Base-by-base conservation (phyloP, 2,329 filamentous ascomycete genomes). In the Alternaria triticimaculans region DNA sequence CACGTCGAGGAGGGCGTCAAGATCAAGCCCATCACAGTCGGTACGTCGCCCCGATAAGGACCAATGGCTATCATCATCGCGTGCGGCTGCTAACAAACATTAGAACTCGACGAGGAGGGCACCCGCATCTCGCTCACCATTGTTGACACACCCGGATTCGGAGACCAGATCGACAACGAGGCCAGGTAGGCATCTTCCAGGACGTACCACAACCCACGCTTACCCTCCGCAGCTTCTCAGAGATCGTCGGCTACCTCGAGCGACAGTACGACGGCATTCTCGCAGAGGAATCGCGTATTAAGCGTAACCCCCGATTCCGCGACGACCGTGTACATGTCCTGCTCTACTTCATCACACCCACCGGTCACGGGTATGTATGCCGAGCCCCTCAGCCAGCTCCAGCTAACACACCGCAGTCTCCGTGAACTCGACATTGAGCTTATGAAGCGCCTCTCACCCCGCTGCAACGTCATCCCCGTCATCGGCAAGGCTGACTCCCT, bases 221-320 rank as follows among this genome's bases (percentile, higher is more conserved):
- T 49, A 72, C 64, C 60, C 11, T 20, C 15, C 50, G 14, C 71
- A 97, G 94, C 85, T 99, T 99, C 82, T 91, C 92, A 76, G 96
- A 98, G 84, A 99, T 99, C 78, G 94, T 97, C 74, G 95, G 94
- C 74, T 97, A 97, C 84, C 92, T 99, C 77, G 96, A 99, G 88
- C 90, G 95, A 85, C 95, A 99, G 89, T 98, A 98, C 84, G 96
- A 99, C 84, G 94, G 98, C 82, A 98, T 99, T 87, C 89, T 99
- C 76, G 95, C 96, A 67, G 95, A 98, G 86, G 96, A 99, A 86
- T 98, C 96, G 77, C 93, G 96, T 87, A 99, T 99, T 88, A 99
- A 99, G 92, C 96, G 96, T 94, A 99, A 99, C 87, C 96, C 96
- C 75, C 91, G 96, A 79, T 99, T 99, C 91, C 91, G 96, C 80